Evolutionary conservation across 2,329 filamentous ascomycete genomes (phyloP), one percentile per base, ranked within the genome.

Genomic region (Madurella mycetomatis): DNA sequence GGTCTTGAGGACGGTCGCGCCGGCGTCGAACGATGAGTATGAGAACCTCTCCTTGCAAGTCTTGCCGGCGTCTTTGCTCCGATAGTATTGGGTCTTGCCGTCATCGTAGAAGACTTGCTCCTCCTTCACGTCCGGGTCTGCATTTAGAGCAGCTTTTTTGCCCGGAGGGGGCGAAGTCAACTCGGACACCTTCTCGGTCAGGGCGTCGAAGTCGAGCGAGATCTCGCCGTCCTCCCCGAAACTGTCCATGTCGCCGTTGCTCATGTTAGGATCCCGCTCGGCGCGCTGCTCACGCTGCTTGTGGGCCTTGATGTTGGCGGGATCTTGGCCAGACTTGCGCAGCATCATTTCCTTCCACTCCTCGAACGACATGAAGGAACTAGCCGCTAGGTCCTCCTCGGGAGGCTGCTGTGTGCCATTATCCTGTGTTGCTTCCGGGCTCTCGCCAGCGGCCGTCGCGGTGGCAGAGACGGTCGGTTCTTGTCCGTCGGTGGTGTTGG

Each of bases 1-100:
- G 2, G 90, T 90, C 74, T 97, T 97, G 58, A 96, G 77, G 30
- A 97, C 84, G 0, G 90, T 96, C 12, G 94, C 94, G 11, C 94
- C 94, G 57, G 91, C 95, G 69, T 99, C 94, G 66, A 97, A 97
- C 1, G 92, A 97, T 7, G 94, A 91, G 72, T 95, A 99, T 51
- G 95, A 97, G 71, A 96, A 96, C 43, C 94, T 82, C 72, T 97
- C 94, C 71, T 97, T 97, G 79, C 92, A 96, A 0, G 94, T 99
- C 70, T 90, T 96, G 8, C 94, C 94, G 4, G 94, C 94, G 70
- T 97, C 92, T 70, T 95, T 96, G 67, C 88, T 91, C 39, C 90
- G 82, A 57, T 84, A 79, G 37, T 79, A 75, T 16, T 78, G 77
- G n/a, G 76, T 73, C 46, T 77, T 75, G 11, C 72, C 75, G 57